phyloP scores from a whole-genome alignment of 768 basidiomycete species.

The Kwoniella dendrophila region DNA sequence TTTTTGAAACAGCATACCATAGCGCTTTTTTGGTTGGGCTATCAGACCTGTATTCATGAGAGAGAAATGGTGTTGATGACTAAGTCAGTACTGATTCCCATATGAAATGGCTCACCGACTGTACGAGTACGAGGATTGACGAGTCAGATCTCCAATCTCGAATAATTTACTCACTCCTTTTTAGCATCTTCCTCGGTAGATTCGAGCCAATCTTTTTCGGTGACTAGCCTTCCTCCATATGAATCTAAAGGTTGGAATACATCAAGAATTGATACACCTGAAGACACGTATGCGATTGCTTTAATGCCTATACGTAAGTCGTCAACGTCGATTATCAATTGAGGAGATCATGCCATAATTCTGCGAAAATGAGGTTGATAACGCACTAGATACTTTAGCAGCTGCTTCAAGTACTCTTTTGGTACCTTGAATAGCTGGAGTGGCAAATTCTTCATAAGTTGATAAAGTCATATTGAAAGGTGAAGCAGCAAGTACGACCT shows the following conservation, averaged over 20 bases:
- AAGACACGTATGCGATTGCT: constrained; percentile 30
- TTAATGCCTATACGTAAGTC: too few species aligned
- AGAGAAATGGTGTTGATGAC: too few species aligned
- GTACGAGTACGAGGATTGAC: not conserved
- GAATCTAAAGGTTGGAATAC: constrained; percentile 22
- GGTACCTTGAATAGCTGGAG: constrained; percentile 45
- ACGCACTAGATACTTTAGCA: constrained; percentile 33
- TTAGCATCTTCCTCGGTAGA: constrained; percentile 35
- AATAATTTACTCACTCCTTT: constrained; percentile 28
- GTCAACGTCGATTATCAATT: too few species aligned
- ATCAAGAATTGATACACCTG: constrained; percentile 35
- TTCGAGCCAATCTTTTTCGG: constrained; percentile 48
- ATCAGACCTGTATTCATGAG: too few species aligned
- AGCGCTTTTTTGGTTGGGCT: too few species aligned
- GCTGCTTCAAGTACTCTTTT: constrained; percentile 39
- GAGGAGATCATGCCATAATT: too few species aligned
- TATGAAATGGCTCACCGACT: not conserved
- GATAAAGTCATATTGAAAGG: constrained; percentile 37
- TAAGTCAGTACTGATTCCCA: too few species aligned
- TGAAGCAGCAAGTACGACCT: constrained; percentile 40
- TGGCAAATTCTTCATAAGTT: constrained; percentile 34
- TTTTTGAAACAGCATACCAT: constrained; percentile 50
- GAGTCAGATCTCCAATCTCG: not conserved
- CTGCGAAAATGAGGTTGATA: too few species aligned
- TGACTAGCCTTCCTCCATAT: constrained; percentile 34